A percentile compares a stretch with the other conserved stretches of the same genome.
Conservation (phyloP, 495 filamentous ascomycete genomes). For the Penicillium coffeae region DNA sequence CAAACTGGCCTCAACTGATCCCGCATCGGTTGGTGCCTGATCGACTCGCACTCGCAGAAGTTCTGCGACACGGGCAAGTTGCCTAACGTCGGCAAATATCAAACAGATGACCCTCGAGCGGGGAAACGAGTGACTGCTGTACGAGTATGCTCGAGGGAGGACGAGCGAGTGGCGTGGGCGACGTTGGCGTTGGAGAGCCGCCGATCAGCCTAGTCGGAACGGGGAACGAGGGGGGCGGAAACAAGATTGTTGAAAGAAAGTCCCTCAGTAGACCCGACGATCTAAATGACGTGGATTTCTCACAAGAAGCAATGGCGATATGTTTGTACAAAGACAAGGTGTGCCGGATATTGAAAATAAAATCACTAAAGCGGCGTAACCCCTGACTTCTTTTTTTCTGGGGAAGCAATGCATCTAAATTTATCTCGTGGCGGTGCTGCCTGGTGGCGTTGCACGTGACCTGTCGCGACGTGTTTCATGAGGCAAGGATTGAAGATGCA, state of each 20-base stretch:
- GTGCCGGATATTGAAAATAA: background rate
- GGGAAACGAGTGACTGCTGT: background rate
- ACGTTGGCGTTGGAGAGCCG: slow-evolving; percentile 14
- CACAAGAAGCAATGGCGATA: slow-evolving; percentile 1
- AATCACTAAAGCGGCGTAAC: background rate
- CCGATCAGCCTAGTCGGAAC: slow-evolving; percentile 20
- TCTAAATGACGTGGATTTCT: slow-evolving; percentile 19
- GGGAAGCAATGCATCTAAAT: slow-evolving; percentile 8
- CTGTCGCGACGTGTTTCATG: slow-evolving; percentile 13
- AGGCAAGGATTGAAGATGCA: background rate
- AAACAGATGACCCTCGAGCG: background rate
- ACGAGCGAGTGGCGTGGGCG: slow-evolving; percentile 17
- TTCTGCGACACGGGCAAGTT: background rate
- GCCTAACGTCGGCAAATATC: background rate
- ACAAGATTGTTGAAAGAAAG: slow-evolving; percentile 23
- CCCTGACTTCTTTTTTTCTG: slow-evolving; percentile 15
- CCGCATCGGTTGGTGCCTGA: slow-evolving; percentile 19
- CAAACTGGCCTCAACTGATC: slow-evolving; percentile 3
- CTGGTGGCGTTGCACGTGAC: slow-evolving; percentile 13
- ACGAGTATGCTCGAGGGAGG: slow-evolving; percentile 7
- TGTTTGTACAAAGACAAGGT: background rate
- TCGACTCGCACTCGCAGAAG: background rate
- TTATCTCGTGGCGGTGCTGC: slow-evolving; percentile 15
- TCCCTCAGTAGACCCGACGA: slow-evolving; percentile 5
- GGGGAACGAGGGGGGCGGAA: slow-evolving; percentile 8